Evolutionary conservation across 306 rosid species (phyloP).

Genomic region (Crataegus laevigata): DNA sequence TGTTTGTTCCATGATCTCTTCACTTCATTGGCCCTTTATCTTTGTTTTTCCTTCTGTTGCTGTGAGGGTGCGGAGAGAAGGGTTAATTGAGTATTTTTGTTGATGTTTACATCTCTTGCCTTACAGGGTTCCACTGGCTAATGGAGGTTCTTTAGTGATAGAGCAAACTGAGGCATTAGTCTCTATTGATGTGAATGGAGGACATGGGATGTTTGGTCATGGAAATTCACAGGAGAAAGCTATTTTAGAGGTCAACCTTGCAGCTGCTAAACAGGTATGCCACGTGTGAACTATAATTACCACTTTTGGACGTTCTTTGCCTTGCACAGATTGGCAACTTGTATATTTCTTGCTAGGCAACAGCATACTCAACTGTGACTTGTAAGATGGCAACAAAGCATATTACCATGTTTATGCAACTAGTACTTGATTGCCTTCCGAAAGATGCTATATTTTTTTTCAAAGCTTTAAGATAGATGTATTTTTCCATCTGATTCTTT

Average conservation of each 20-base stretch:
- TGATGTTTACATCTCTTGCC: slow-evolving; percentile 12
- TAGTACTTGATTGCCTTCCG: neutral
- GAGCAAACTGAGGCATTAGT: slow-evolving; percentile 99
- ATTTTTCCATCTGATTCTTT: slow-evolving; percentile 11
- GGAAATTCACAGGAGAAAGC: slow-evolving; percentile 84
- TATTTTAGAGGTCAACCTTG: slow-evolving; percentile 88
- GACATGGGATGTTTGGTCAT: slow-evolving; percentile 83
- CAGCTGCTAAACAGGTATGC: slow-evolving; percentile 81
- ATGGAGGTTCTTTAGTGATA: slow-evolving; percentile 89
- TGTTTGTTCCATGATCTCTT: neutral
- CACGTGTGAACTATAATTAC: slow-evolving; percentile 11
- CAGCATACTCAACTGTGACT: neutral
- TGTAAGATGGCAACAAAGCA: neutral
- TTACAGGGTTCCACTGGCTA: slow-evolving; percentile 80
- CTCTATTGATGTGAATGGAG: slow-evolving; percentile 94
- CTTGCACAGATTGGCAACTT: neutral
- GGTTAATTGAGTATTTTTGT: neutral
- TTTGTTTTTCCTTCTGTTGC: too few relatives aligned
- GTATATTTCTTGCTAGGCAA: neutral
- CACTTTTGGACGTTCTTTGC: slow-evolving; percentile 9
- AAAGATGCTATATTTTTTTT: neutral
- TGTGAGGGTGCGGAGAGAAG: neutral
- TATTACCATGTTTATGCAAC: neutral
- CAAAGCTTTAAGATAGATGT: neutral
- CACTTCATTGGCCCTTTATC: neutral